Evolutionary conservation across 495 filamentous ascomycete genomes (phyloP), one percentile per base, ranked within the genome.

Genomic region (Lichenothelia convexa): DNA sequence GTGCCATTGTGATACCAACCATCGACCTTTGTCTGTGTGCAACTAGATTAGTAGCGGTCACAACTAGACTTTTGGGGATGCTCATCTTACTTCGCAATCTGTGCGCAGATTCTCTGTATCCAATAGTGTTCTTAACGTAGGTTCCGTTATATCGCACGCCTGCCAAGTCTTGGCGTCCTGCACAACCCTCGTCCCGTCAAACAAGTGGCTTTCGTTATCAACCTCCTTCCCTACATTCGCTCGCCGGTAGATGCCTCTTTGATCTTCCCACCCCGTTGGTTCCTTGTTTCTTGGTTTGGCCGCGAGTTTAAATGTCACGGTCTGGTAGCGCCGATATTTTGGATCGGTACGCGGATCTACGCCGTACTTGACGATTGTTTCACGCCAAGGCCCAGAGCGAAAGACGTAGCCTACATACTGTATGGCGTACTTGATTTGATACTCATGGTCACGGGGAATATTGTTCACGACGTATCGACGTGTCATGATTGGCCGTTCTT

Each of bases 371-470:
- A 94, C 67, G 39, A 93, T 67, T 11, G 80, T 73, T 51, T 95
- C 85, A 33, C 81, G 70, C 78, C 81, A 97, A 0, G 89, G 89
- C 1, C 89, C 89, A 4, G 75, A 77, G 32, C 71, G 72, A 64
- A 93, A 93, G 57, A 79, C 75, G 57, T 93, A 97, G 5, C 76
- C 85, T 1, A 80, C 71, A 45, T 91, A 82, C 40, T 75, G 75
- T 21, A 78, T 55, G 32, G 76, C 70, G 41, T 71, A 56, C 48
- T 75, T 71, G 18, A 84, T 60, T 8, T 67, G 48, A 43, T 69
- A 65, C 20, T 65, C 61, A 5, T 62, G 63, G 27, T 80, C 59
- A 17, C 43, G 42, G 8, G 44, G 43, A 29, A 75, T 45, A 15
- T 64, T 54, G 54, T 91, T 92, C 47, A 70, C 66, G 35, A 93